phyloP scores from a whole-genome alignment of 257 asterid species.

The Nicotiana noctiflora region DNA sequence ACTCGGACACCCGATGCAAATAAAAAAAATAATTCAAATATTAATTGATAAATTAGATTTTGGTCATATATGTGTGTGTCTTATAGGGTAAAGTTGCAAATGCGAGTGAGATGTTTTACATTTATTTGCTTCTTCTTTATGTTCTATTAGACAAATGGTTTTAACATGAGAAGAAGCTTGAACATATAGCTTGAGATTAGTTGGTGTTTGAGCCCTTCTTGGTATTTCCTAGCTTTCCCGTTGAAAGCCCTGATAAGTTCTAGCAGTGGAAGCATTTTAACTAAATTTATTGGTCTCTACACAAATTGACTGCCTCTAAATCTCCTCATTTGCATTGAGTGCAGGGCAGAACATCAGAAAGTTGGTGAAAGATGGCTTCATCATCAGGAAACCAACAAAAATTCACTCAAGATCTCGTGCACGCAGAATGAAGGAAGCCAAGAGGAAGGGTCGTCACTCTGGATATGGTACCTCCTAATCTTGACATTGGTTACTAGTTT shows the following conservation, averaged over 20 bases:
- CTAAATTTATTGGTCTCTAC: background rate
- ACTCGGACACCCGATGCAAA: too few relatives aligned
- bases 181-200: background rate
- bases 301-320: background rate
- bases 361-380: slow-evolving; percentile 88
- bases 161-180: background rate
- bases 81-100: background rate
- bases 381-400: slow-evolving; percentile 93
- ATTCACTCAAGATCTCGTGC: slow-evolving; percentile 94
- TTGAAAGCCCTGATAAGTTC: background rate
- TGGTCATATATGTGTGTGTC: background rate
- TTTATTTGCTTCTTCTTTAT: background rate
- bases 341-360: slow-evolving; percentile 82
- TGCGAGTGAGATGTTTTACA: background rate
- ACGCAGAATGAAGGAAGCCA: slow-evolving; percentile 89
- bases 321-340: background rate
- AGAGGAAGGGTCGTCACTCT: slow-evolving; percentile 95
- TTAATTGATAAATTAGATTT: background rate
- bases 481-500: background rate
- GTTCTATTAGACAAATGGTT: background rate
- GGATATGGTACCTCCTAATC: slow-evolving; percentile 64
- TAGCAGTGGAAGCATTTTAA: background rate
- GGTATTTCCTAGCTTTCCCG: background rate
- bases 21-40: too few relatives aligned
- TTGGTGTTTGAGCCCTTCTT: background rate